Evolutionary conservation across 345 rosid genomes (phyloP).

Genomic region (Toxicodendron radicans): DNA sequence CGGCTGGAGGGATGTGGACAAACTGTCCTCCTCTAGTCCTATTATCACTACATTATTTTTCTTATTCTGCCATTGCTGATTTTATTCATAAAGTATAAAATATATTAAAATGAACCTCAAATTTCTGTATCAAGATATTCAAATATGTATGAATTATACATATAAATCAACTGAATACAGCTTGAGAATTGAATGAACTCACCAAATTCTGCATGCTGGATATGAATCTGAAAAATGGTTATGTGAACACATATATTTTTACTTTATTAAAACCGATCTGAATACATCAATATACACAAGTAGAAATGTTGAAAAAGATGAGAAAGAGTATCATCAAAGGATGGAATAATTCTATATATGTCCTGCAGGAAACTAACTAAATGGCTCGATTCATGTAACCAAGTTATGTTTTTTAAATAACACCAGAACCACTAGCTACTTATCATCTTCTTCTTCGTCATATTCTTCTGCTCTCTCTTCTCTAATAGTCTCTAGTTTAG

Average conservation of each 20-base stretch:
- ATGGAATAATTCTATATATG: neutral
- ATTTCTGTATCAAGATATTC: no score
- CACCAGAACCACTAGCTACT: neutral
- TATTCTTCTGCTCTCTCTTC: conserved; percentile 44
- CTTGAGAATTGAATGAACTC: no score
- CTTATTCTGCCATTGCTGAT: no score
- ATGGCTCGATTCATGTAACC: neutral
- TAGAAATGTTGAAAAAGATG: no score
- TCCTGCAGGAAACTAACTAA: neutral
- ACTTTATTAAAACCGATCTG: neutral
- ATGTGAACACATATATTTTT: no score
- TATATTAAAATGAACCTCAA: no score
- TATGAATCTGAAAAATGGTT: neutral
- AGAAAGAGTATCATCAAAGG: neutral
- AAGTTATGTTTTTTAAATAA: neutral
- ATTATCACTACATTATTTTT: no score
- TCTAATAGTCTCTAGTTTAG: conserved; percentile 43
- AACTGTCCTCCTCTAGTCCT: neutral
- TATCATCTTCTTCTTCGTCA: conserved; percentile 5
- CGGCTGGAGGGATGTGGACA: neutral
- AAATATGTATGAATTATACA: no score
- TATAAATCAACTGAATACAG: no score
- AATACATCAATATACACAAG: neutral
- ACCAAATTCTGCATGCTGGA: no score
- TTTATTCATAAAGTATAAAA: no score